Conservation (phyloP, 2,329 filamentous ascomycete species). For the Neonectria ditissima region DNA sequence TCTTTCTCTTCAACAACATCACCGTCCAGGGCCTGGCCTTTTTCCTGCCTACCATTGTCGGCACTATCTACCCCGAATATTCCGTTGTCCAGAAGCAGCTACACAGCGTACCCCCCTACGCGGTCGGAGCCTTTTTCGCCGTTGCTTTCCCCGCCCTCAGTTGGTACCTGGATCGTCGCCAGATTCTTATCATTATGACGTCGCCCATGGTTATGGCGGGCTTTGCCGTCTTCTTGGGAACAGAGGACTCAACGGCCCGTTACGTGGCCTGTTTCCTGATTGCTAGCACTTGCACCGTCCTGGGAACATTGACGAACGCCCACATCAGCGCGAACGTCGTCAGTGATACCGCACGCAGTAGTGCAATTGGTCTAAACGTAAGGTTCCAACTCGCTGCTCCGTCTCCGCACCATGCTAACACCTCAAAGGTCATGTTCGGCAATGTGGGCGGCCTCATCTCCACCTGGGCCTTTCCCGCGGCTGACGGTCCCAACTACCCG, state of each 20-base stretch:
- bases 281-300: slow-evolving; percentile 68
- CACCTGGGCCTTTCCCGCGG: slow-evolving; percentile 73
- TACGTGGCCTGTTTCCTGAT: slow-evolving; percentile 75
- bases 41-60: slow-evolving; percentile 74
- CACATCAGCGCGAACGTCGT: slow-evolving; percentile 74
- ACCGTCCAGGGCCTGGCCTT: slow-evolving; percentile 76
- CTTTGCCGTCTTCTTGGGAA: slow-evolving; percentile 73
- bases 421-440: slow-evolving; percentile 44
- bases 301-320: slow-evolving; percentile 72
- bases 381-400: background rate
- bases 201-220: slow-evolving; percentile 71
- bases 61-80: slow-evolving; percentile 69
- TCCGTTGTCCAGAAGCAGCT: slow-evolving; percentile 72
- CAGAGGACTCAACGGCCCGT: slow-evolving; percentile 57
- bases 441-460: slow-evolving; percentile 73
- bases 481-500: slow-evolving; percentile 72
- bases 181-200: slow-evolving; percentile 66
- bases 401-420: slow-evolving; percentile 12
- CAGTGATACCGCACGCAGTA: slow-evolving; percentile 72
- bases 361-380: slow-evolving; percentile 65
- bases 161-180: slow-evolving; percentile 66
- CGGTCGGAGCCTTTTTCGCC: slow-evolving; percentile 72
- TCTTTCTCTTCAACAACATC: slow-evolving; percentile 74
- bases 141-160: slow-evolving; percentile 67
- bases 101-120: slow-evolving; percentile 73